Percentiles rank a stretch among this genome's conserved stretches.
These are phyloP conservation scores for Aspergillus sp. DNA, from an alignment of 2,329 filamentous ascomycete species.

Conservation along the genomic window DNA sequence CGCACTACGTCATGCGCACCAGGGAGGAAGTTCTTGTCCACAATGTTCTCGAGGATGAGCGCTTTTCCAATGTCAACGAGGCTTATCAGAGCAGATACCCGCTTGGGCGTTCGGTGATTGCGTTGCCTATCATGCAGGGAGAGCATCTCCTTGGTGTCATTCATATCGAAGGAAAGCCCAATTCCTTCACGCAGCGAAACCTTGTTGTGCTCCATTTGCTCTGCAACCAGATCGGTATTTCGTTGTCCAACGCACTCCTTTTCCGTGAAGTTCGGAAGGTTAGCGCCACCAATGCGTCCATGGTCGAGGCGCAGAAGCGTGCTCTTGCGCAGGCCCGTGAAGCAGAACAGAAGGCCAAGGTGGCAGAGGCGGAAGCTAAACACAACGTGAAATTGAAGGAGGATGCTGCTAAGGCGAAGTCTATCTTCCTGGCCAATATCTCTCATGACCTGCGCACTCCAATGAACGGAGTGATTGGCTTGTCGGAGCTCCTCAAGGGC, in stretches of 20 bases:
- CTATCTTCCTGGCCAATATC: constrained; percentile 95
- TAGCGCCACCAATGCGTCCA: constrained; percentile 62
- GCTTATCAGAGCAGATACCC: constrained; percentile 57
- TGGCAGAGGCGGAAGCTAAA: constrained; percentile 63
- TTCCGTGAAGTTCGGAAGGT: constrained; percentile 62
- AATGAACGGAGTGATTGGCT: constrained; percentile 87
- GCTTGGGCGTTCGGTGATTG: constrained; percentile 60
- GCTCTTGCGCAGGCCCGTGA: constrained; percentile 61
- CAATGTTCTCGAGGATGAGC: constrained; percentile 63
- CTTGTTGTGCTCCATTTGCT: constrained; percentile 54
- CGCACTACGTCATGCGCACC: constrained; percentile 62
- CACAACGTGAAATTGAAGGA: constrained; percentile 66
- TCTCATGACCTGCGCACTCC: constrained; percentile 86
- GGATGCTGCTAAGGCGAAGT: constrained; percentile 73
- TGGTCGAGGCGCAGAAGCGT: constrained; percentile 65
- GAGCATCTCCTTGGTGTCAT: constrained; percentile 60
- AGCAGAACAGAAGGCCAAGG: constrained; percentile 64
- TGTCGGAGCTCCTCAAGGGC: constrained; percentile 61
- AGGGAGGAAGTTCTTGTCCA: constrained; percentile 63
- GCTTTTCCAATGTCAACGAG: constrained; percentile 61
- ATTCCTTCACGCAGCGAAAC: constrained; percentile 63
- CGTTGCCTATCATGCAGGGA: constrained; percentile 62
- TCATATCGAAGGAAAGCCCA: constrained; percentile 62
- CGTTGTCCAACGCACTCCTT: constrained; percentile 62
- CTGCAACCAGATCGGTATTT: constrained; percentile 65